Percentiles rank a stretch among this genome's conserved stretches.
phyloP scores from a whole-genome alignment of 1,139 yeast species.

The Pichia sp. region DNA sequence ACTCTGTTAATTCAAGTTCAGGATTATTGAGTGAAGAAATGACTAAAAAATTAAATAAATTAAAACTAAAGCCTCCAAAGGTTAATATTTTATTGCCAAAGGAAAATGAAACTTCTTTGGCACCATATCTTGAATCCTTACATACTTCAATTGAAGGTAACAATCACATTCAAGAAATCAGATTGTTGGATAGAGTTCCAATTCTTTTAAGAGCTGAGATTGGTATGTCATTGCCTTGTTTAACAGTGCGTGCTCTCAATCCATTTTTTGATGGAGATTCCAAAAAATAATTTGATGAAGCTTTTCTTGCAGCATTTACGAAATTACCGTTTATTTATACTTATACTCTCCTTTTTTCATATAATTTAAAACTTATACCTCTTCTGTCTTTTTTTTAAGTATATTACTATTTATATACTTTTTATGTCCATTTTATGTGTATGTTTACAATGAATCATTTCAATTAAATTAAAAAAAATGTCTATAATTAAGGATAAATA shows the following conservation, averaged over 20 bases:
- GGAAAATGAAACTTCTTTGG: constrained; percentile 35
- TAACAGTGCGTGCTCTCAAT: constrained; percentile 88
- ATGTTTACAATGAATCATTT: no score
- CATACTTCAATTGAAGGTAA: constrained; percentile 58
- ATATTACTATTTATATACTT: no score
- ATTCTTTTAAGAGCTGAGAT: constrained; percentile 84
- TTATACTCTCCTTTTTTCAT: neutral
- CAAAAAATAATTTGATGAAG: constrained; percentile 4
- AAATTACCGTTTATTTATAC: neutral
- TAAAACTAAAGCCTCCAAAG: constrained; percentile 50
- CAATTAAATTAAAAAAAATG: no score
- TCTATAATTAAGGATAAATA: no score
- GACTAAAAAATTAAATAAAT: constrained; percentile 40
- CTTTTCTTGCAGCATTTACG: no score
- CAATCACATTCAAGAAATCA: constrained; percentile 68
- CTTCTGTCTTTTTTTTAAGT: no score
- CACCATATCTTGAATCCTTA: constrained; percentile 51
- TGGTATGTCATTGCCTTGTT: constrained; percentile 92
- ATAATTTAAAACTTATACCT: no score
- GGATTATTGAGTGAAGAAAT: constrained; percentile 38
- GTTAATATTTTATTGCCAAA: constrained; percentile 36
- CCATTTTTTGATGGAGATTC: constrained; percentile 46
- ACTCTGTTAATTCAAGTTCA: constrained; percentile 32
- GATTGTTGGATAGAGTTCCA: constrained; percentile 74
- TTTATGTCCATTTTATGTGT: no score